Percentiles rank a stretch among this genome's conserved stretches.
Evolutionary conservation across 2,329 filamentous ascomycete species (phyloP).

Genomic region (Diplodia scrobiculata): DNA sequence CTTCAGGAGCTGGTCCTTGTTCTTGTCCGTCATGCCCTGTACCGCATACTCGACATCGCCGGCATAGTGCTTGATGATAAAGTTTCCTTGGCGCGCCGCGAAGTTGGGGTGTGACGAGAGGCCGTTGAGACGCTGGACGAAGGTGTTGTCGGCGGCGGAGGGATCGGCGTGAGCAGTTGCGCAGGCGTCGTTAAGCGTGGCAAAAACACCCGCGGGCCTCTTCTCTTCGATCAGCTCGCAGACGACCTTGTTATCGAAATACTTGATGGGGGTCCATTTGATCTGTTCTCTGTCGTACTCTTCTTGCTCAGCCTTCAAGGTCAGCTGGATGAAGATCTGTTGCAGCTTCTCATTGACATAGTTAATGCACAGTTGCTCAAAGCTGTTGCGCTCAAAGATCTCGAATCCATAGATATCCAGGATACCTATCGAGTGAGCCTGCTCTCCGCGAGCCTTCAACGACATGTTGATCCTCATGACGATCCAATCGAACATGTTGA

Average conservation of each 20-base stretch:
- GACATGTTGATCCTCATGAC: conserved; percentile 89
- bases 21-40: conserved; percentile 98
- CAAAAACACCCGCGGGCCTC: conserved; percentile 88
- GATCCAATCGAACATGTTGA: conserved; percentile 98
- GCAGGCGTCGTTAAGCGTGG: conserved; percentile 94
- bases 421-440: conserved; percentile 88
- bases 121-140: conserved; percentile 88
- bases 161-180: conserved; percentile 98
- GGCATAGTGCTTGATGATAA: conserved; percentile 98
- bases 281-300: conserved; percentile 96
- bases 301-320: conserved; percentile 93
- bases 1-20: conserved; percentile 96
- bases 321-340: conserved; percentile 98
- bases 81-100: conserved; percentile 87
- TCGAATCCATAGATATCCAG: conserved; percentile 99
- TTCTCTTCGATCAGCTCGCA: conserved; percentile 95
- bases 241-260: conserved; percentile 99
- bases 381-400: conserved; percentile 97
- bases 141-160: conserved; percentile 89
- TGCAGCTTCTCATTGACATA: conserved; percentile 99
- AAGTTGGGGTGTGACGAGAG: conserved; percentile 87
- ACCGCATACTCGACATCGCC: conserved; percentile 94
- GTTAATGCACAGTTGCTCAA: conserved; percentile 98
- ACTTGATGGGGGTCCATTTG: conserved; percentile 98
- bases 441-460: conserved; percentile 72